Base-by-base conservation (phyloP, 2,329 filamentous ascomycete genomes). In the Diaporthe ampelina region DNA sequence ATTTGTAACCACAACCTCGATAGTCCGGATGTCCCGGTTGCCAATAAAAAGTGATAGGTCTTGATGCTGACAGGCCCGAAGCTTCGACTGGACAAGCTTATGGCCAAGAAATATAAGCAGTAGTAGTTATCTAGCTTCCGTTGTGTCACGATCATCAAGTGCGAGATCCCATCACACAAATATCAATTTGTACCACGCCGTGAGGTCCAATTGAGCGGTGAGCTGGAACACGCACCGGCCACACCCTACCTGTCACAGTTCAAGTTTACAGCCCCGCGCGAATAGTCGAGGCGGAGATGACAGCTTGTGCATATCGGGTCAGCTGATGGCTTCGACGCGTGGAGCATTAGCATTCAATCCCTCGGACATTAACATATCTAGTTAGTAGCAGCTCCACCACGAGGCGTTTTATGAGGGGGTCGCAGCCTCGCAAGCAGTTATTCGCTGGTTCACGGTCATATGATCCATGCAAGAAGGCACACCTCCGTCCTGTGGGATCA, bases 71-170 rank as follows among this genome's bases (percentile, higher is more conserved):
- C 15, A 26, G 37, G 58, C 43, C n/a, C n/a, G 15, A 61, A 43
- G 58, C 15, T 43, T 26, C 21, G n/a, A 43, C 7, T 26, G 29
- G 35, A 43, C 8, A 43, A 21, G 35, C 58, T 10, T 17, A 19
- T 26, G n/a, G 35, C 58, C 58, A 43, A 61, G 58, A 61, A 13
- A 40, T 43, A 24, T 61, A 61, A 61, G 58, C 58, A 61, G n/a
- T 61, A 61, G 35, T n/a, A 10, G 1, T 26, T 26, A 17, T 43
- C n/a, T 61, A 43, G n/a, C 29, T 5, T 26, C n/a, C 17, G 3
- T 21, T 43, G 58, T 61, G n/a, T 26, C 0, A 61, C 58, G 15
- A 26, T 11, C 6, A 37, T 2, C 4, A 26, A 17, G 15, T 24
- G 24, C 7, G 13, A 43, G 58, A 43, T 43, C 35, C n/a, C 35